Conservation (phyloP, 2,329 filamentous ascomycete species). For the Fusarium protoensiforme region DNA sequence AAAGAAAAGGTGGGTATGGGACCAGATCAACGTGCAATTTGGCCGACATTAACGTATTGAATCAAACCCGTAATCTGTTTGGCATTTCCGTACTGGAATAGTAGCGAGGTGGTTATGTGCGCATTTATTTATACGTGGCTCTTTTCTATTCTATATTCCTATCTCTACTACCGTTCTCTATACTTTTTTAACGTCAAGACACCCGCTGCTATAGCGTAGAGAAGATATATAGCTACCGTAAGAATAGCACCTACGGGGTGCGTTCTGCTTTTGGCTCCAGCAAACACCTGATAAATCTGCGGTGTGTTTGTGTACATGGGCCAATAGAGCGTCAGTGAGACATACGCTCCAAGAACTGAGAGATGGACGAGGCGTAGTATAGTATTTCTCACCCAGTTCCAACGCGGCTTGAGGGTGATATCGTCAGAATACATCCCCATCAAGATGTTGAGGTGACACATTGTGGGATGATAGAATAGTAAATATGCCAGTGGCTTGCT, state of each 20-base stretch:
- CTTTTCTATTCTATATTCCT: too few relatives aligned
- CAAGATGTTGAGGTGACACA: neutral
- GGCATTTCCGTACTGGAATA: too few relatives aligned
- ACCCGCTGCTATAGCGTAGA: neutral
- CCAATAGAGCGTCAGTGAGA: neutral
- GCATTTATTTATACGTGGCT: too few relatives aligned
- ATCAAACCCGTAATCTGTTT: too few relatives aligned
- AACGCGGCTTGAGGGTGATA: neutral
- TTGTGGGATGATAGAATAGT: neutral
- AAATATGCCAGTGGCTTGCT: neutral
- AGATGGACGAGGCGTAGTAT: neutral
- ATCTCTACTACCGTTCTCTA: too few relatives aligned
- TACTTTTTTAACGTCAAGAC: fast-evolving
- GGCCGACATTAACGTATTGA: too few relatives aligned
- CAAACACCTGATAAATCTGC: neutral
- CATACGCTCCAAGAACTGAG: neutral
- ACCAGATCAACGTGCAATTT: neutral
- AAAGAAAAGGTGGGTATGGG: neutral
- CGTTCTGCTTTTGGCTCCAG: neutral
- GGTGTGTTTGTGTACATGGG: neutral
- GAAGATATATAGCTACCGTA: neutral
- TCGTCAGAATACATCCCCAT: neutral
- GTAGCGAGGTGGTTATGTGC: too few relatives aligned
- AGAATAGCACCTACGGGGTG: neutral
- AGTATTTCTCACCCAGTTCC: neutral